A percentile compares a stretch with the other conserved stretches of the same genome.
Conservation (phyloP, 176 grass and related monocot genomes). For the Zoysia japonica region DNA sequence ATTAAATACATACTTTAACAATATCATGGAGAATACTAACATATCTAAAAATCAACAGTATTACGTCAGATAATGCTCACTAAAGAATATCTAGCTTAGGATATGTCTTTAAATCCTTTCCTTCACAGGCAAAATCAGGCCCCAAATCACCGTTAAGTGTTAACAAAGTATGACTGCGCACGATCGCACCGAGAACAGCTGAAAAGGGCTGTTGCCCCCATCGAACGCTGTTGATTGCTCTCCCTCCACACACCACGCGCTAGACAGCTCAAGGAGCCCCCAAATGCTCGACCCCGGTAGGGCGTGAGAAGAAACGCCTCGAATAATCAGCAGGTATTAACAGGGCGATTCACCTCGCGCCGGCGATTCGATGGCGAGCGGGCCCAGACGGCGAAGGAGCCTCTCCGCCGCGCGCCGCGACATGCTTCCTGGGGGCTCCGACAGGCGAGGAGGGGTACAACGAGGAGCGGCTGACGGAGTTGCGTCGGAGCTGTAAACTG, state of each 20-base stretch:
- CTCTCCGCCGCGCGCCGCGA: conserved; percentile 24
- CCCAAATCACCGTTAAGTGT: not conserved
- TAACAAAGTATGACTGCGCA: not conserved
- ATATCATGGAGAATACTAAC: not conserved
- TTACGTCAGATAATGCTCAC: not conserved
- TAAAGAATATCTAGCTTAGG: not conserved
- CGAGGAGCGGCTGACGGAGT: not conserved
- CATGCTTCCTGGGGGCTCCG: conserved; percentile 4
- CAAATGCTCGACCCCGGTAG: not conserved
- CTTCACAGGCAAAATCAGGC: not conserved
- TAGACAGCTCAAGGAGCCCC: not conserved
- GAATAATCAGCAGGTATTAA: not conserved
- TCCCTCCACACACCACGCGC: not conserved
- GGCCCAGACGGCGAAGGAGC: conserved; percentile 29
- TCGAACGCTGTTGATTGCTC: not conserved
- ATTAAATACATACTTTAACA: not conserved
- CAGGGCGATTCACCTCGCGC: conserved; percentile 31
- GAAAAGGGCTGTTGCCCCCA: not conserved
- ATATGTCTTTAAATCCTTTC: not conserved
- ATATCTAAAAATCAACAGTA: not conserved
- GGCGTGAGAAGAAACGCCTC: not conserved
- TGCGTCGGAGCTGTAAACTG: not conserved
- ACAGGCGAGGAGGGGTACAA: not conserved
- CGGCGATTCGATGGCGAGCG: not conserved
- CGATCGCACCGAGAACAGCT: not conserved